Base-by-base conservation (phyloP, 139 green algal genomes). In the Chlamydomonas sphaeroides region DNA sequence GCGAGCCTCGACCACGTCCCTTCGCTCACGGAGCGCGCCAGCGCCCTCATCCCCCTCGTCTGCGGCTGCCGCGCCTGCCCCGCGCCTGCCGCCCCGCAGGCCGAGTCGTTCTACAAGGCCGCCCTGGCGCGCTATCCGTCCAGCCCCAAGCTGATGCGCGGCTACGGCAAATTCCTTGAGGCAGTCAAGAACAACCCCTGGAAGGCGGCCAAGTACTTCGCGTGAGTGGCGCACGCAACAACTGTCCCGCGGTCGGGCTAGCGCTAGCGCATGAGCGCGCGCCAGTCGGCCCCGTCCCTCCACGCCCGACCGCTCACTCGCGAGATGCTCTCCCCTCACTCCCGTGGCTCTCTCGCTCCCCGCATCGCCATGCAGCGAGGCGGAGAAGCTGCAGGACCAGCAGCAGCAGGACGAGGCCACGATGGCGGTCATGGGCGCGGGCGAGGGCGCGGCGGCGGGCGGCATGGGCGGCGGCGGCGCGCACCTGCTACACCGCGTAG, bases 181-280 rank as follows among this genome's bases (percentile, higher is more conserved):
- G 17, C 77, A 7, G 78, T 85, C 17, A 83, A 83, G 61, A 89
- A 90, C 72, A 87, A 88, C 77, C 85, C 85, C n/a, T 91, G 88
- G 87, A 68, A 59, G 36, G 87, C 87, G 11, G 63, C 81, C 6
- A 71, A 66, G n/a, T 86, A 78, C 80, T 80, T 76, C 33, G 59
- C 45, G 80, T 86, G 69, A 35, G 80, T 68, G 5, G 26, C n/a
- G 57, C 57, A 5, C n/a, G n/a, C n/a, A n/a, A n/a, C n/a, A n/a
- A n/a, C n/a, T n/a, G n/a, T n/a, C n/a, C n/a, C n/a, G n/a, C n/a
- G n/a, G n/a, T n/a, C n/a, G n/a, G n/a, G n/a, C n/a, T n/a, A n/a
- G n/a, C n/a, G n/a, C n/a, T n/a, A n/a, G n/a, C n/a, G n/a, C n/a
- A n/a, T n/a, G n/a, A n/a, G n/a, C n/a, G n/a, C n/a, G n/a, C n/a